phyloP scores from a whole-genome alignment of 345 rosid genomes.

The Arabis hirsuta region DNA sequence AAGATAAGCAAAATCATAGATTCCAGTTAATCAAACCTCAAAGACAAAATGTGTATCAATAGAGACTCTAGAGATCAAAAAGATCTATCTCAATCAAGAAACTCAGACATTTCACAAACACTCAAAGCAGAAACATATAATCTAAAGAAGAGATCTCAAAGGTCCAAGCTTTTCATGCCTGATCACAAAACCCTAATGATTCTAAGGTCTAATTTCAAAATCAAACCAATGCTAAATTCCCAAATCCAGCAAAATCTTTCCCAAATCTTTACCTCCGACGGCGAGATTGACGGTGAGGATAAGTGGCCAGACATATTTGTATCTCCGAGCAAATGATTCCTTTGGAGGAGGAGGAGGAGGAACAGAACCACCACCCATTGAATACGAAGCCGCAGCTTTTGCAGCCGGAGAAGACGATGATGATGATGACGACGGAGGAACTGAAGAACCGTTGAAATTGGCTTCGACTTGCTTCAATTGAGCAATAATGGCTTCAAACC shows the following conservation, averaged over 20 bases:
- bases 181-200: conserved; percentile 4
- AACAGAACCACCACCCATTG: conserved; percentile 56
- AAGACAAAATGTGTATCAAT: conserved; percentile 5
- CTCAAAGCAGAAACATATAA: background rate
- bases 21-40: background rate
- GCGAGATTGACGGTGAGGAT: conserved; percentile 74
- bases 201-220: background rate
- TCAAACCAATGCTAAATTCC: background rate
- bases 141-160: background rate
- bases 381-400: conserved; percentile 60
- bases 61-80: conserved; percentile 6
- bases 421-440: conserved; percentile 39
- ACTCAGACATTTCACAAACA: background rate
- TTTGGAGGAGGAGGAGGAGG: conserved; percentile 72
- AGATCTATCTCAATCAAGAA: conserved; percentile 16
- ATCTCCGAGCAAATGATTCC: conserved; percentile 81
- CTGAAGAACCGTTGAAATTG: conserved; percentile 44
- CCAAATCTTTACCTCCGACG: conserved; percentile 67
- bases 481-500: conserved; percentile 46
- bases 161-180: background rate
- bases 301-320: conserved; percentile 84
- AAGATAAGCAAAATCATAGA: conserved; percentile 3
- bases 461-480: conserved; percentile 59
- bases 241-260: background rate
- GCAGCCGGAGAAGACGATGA: conserved; percentile 51